These are phyloP conservation scores for Tilletia caries DNA, from an alignment of 1,284 basidiomycete species.

Conservation along the genomic window DNA sequence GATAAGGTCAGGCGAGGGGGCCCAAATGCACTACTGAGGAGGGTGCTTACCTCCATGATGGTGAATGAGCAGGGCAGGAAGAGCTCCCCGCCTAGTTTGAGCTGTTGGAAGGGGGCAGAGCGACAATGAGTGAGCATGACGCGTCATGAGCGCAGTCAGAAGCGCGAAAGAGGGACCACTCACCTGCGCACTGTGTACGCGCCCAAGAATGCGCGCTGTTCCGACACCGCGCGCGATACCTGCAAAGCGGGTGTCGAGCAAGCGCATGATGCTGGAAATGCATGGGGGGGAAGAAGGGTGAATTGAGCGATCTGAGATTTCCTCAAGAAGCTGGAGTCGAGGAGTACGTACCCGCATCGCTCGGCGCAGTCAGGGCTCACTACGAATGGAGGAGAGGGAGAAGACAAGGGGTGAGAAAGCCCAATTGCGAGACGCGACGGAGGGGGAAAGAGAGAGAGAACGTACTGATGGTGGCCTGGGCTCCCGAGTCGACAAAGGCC, in stretches of 20 bases:
- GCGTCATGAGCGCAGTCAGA: not conserved
- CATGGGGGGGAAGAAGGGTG: not conserved
- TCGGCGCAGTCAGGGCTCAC: constrained; percentile 95
- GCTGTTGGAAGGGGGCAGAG: constrained; percentile 27
- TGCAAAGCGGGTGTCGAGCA: constrained; percentile 79
- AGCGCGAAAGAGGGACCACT: not conserved
- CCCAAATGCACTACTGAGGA: not conserved
- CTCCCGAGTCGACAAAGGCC: constrained; percentile 96
- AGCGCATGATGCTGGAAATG: constrained; percentile 73
- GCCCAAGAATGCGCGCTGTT: constrained; percentile 87
- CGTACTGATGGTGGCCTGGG: constrained; percentile 81
- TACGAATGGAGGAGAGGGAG: constrained; percentile 44
- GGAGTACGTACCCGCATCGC: constrained; percentile 69
- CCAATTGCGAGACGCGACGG: not conserved
- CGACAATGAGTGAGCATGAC: not conserved
- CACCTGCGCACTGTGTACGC: constrained; percentile 81
- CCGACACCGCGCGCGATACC: constrained; percentile 95
- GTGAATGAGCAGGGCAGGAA: constrained; percentile 87
- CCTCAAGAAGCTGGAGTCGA: not conserved
- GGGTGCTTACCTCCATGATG: constrained; percentile 69
- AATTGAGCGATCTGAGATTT: no score
- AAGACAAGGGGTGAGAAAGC: not conserved
- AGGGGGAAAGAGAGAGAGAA: not conserved
- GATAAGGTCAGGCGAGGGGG: not conserved
- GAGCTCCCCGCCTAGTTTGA: constrained; percentile 74